Conservation (phyloP, 2,329 filamentous ascomycete genomes). For the Calcarisporium arbuscula region DNA sequence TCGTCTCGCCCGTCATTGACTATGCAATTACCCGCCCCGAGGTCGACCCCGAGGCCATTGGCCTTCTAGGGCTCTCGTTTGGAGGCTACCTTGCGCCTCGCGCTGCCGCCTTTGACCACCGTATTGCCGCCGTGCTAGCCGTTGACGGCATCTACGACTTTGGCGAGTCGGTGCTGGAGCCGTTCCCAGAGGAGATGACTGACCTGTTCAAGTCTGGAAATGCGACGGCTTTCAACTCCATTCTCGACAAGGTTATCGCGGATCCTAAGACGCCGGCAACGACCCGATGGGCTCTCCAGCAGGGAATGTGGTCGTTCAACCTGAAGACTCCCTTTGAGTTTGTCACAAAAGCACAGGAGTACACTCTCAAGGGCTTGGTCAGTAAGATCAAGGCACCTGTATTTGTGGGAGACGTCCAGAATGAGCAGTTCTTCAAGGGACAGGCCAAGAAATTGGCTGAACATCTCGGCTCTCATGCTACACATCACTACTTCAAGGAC, state of each 20-base stretch:
- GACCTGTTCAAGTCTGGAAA: conserved; percentile 2
- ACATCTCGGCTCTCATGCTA: conserved; percentile 7
- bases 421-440: conserved; percentile 8
- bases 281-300: conserved; percentile 14
- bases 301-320: conserved; percentile 19
- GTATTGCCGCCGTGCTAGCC: conserved; percentile 30
- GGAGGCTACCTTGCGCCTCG: conserved; percentile 32
- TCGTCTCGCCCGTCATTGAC: conserved; percentile 33
- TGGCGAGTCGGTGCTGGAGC: conserved; percentile 7
- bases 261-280: conserved; percentile 1
- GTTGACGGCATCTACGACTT: conserved; percentile 31
- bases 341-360: conserved; percentile 9
- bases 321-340: conserved; percentile 13
- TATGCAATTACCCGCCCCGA: conserved; percentile 19
- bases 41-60: conserved; percentile 25
- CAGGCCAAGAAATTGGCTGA: conserved; percentile 2
- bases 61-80: conserved; percentile 31
- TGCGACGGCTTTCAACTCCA: conserved; percentile 13
- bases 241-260: conserved; percentile 2
- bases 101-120: conserved; percentile 36
- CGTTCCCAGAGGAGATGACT: conserved; percentile 4
- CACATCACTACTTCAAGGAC: too few species aligned
- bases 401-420: conserved; percentile 14
- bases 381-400: conserved; percentile 14
- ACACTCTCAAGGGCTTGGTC: conserved; percentile 11